Evolutionary conservation across 2,329 filamentous ascomycete species (phyloP).

Genomic region (Nemania abortiva): DNA sequence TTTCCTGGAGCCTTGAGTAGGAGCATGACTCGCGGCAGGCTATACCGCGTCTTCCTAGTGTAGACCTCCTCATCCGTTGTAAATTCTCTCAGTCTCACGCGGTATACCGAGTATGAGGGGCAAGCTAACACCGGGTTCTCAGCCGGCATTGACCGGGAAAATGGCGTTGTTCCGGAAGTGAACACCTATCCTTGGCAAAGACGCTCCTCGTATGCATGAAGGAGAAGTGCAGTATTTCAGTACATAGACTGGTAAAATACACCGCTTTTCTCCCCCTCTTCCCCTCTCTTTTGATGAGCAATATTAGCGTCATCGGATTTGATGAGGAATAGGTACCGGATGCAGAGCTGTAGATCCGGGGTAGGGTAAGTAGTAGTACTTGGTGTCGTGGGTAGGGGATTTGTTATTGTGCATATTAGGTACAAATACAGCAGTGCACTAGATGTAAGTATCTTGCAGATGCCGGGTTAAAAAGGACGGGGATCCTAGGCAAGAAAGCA

Average conservation of each 20-base stretch:
- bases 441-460: slow-evolving; percentile 15
- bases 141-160: slow-evolving; percentile 33
- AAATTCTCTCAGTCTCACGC: slow-evolving; percentile 1
- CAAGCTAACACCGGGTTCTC: slow-evolving; percentile 15
- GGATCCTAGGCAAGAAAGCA: slow-evolving; percentile 21
- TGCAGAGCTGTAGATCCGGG: slow-evolving; percentile 20
- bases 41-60: not conserved
- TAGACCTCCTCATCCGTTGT: slow-evolving; percentile 1
- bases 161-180: slow-evolving; percentile 15
- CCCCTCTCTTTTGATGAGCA: slow-evolving; percentile 19
- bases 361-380: slow-evolving; percentile 27
- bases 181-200: not conserved
- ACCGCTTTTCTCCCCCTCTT: slow-evolving; percentile 16
- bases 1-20: not conserved
- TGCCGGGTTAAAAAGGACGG: slow-evolving; percentile 24
- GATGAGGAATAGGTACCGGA: slow-evolving; percentile 17
- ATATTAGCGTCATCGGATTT: slow-evolving; percentile 22
- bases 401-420: slow-evolving; percentile 21
- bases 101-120: slow-evolving; percentile 5
- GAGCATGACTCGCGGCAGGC: not conserved
- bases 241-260: slow-evolving; percentile 10
- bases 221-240: slow-evolving; percentile 4
- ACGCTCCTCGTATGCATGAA: slow-evolving; percentile 4
- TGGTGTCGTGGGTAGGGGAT: slow-evolving; percentile 22
- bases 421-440: not conserved